These are phyloP conservation scores for Leccinum olivaceopallidum DNA, from an alignment of 768 basidiomycete species.

Conservation along the genomic window DNA sequence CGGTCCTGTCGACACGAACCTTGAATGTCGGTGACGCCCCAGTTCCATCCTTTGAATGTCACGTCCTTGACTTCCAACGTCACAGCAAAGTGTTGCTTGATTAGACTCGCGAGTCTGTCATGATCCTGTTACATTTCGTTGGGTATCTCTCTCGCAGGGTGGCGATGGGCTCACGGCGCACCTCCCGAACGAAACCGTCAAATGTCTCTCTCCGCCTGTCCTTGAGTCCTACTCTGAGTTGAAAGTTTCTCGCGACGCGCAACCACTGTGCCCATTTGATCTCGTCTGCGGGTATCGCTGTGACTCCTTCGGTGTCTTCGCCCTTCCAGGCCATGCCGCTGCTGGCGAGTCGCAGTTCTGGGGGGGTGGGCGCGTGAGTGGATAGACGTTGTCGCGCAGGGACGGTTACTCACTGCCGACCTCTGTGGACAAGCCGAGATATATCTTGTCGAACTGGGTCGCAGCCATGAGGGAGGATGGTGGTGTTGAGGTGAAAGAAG, in stretches of 20 bases:
- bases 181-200: conserved; percentile 92
- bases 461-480: conserved; percentile 45
- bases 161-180: conserved; percentile 29
- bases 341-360: conserved; percentile 84
- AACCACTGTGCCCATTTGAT: conserved; percentile 93
- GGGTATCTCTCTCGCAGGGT: not conserved
- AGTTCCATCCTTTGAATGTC: conserved; percentile 96
- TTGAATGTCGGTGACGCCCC: conserved; percentile 95
- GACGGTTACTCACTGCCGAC: conserved; percentile 70
- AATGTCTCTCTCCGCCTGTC: conserved; percentile 81
- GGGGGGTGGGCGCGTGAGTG: conserved; percentile 1
- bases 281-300: conserved; percentile 64
- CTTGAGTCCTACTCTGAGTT: conserved; percentile 81
- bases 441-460: conserved; percentile 87
- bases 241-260: conserved; percentile 89
- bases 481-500: conserved; percentile 15
- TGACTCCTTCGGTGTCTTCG: conserved; percentile 61
- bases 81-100: conserved; percentile 87
- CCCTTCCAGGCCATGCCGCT: conserved; percentile 97
- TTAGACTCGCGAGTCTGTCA: conserved; percentile 74
- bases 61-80: conserved; percentile 85
- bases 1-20: conserved; percentile 46
- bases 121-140: conserved; percentile 62
- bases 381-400: not conserved
- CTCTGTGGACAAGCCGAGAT: conserved; percentile 68